Percentiles rank a stretch among this genome's conserved stretches.
These are phyloP conservation scores for Ogataea salicorniae DNA, from an alignment of 805 yeast genomes.

Conservation along the genomic window DNA sequence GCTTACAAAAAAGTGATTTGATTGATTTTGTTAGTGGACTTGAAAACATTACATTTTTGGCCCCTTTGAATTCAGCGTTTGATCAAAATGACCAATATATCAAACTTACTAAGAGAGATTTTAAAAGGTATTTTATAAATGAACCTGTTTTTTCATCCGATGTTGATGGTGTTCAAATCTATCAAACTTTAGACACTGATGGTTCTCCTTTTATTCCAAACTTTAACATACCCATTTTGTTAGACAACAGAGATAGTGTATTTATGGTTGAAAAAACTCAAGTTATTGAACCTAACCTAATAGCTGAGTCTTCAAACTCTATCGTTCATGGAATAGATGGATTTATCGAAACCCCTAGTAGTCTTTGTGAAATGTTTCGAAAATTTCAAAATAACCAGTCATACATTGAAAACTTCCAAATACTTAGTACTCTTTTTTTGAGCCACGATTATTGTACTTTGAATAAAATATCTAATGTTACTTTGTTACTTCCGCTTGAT, in stretches of 20 bases:
- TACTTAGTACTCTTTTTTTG: constrained; percentile 16
- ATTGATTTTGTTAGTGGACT: constrained; percentile 57
- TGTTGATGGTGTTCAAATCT: constrained; percentile 25
- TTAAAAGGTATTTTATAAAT: constrained; percentile 32
- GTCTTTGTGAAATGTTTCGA: constrained; percentile 33
- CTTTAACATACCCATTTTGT: constrained; percentile 28
- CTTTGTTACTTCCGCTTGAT: constrained; percentile 45
- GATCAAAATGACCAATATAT: constrained; percentile 6
- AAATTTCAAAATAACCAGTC: constrained; percentile 11
- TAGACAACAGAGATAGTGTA: constrained; percentile 28
- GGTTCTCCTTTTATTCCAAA: constrained; percentile 17
- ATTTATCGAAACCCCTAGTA: constrained; percentile 34
- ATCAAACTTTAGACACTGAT: constrained; percentile 18
- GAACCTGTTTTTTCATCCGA: constrained; percentile 26
- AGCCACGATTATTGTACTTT: constrained; percentile 16
- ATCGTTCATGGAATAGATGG: constrained; percentile 60
- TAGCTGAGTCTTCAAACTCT: constrained; percentile 59
- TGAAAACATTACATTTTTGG: constrained; percentile 65
- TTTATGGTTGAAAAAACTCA: constrained; percentile 37
- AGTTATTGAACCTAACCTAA: constrained; percentile 53
- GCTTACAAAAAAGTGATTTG: constrained; percentile 57
- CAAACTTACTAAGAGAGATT: constrained; percentile 11
- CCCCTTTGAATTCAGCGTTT: constrained; percentile 80
- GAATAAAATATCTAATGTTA: constrained; percentile 29
- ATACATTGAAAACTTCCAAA: constrained; percentile 11